phyloP scores from a whole-genome alignment of 441 rosid genomes.

The Adansonia gregorii region DNA sequence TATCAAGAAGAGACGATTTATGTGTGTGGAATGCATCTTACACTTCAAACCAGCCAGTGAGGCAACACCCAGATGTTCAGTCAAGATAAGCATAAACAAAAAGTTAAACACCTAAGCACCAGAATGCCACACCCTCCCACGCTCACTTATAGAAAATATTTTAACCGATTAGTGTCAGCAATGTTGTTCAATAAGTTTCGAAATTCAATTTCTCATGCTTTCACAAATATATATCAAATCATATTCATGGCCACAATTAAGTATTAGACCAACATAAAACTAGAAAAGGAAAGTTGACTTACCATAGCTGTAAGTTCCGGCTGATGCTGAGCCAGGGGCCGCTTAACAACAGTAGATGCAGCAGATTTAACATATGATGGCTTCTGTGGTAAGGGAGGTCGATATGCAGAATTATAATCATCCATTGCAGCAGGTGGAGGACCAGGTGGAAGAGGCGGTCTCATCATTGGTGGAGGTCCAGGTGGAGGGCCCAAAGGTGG shows the following conservation, averaged over 20 bases:
- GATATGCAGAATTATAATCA: conserved; percentile 48
- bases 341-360: conserved; percentile 93
- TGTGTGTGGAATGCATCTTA: neutral
- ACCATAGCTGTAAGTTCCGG: conserved; percentile 97
- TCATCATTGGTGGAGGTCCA: conserved; percentile 87
- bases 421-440: conserved; percentile 72
- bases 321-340: conserved; percentile 95
- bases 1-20: neutral
- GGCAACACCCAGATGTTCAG: neutral
- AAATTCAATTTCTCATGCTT: neutral
- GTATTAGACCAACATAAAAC: conserved; percentile 9
- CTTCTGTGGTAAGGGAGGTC: conserved; percentile 66
- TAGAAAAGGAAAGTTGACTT: conserved; percentile 29
- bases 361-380: conserved; percentile 96
- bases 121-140: neutral
- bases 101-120: neutral
- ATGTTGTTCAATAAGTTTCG: neutral
- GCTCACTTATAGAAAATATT: neutral
- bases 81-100: neutral
- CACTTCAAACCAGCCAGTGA: neutral
- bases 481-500: conserved; percentile 90
- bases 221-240: neutral
- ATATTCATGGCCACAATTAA: neutral
- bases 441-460: conserved; percentile 95
- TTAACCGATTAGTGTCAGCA: neutral